A percentile compares a stretch with the other conserved stretches of the same genome.
Conservation (phyloP, 169 alveolate genomes). For the Plasmodium reichenowi region DNA sequence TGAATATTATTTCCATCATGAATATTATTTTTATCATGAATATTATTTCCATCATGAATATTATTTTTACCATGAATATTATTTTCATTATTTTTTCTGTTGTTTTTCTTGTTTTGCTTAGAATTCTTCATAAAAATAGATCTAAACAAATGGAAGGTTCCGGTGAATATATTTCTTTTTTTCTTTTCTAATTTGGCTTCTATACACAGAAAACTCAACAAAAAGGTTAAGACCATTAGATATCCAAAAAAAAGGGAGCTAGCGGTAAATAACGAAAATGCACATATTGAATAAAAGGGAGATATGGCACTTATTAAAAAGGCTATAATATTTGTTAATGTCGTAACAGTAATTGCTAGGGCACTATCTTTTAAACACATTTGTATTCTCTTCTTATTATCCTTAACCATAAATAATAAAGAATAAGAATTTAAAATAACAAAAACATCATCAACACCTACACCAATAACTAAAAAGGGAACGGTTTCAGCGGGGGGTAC, state of each 20-base stretch:
- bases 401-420: constrained; percentile 81
- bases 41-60: too few relatives aligned
- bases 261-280: constrained; percentile 85
- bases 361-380: constrained; percentile 87
- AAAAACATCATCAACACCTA: constrained; percentile 88
- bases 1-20: too few relatives aligned
- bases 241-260: constrained; percentile 86
- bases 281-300: constrained; percentile 86
- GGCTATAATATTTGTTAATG: constrained; percentile 86
- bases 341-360: constrained; percentile 86
- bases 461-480: constrained; percentile 88
- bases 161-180: constrained; percentile 41
- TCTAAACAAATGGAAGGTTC: constrained; percentile 5
- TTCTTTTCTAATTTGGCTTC: constrained; percentile 84
- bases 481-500: constrained; percentile 88
- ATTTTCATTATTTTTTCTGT: background rate
- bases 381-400: constrained; percentile 84
- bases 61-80: background rate
- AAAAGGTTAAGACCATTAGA: constrained; percentile 84
- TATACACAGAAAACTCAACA: constrained; percentile 84
- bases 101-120: background rate
- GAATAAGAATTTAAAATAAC: constrained; percentile 86
- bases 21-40: background rate
- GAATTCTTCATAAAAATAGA: background rate
- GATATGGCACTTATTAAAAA: constrained; percentile 88